A percentile compares a stretch with the other conserved stretches of the same genome.
These are phyloP conservation scores for Aquilaria yunnanensis DNA, from an alignment of 345 rosid genomes.

Conservation along the genomic window DNA sequence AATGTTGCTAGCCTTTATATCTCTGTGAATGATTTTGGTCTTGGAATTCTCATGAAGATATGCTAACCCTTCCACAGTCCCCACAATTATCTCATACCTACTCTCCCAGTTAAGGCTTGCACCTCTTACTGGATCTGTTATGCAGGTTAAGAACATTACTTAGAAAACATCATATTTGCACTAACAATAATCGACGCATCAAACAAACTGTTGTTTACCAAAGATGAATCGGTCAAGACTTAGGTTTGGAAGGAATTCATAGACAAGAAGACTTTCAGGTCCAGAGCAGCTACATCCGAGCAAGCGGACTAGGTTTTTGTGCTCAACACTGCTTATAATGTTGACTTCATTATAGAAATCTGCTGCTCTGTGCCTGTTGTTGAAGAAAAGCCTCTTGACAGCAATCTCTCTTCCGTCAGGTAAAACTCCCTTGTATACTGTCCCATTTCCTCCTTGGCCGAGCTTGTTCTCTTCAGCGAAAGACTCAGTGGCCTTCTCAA, in stretches of 20 bases:
- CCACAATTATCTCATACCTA: constrained; percentile 54
- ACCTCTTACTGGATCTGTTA: constrained; percentile 59
- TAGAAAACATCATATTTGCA: neutral
- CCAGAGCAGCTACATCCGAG: constrained; percentile 92
- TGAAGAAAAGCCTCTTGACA: constrained; percentile 84
- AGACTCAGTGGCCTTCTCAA: constrained; percentile 81
- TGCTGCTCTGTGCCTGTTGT: constrained; percentile 82
- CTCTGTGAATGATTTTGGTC: constrained; percentile 78
- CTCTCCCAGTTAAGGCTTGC: constrained; percentile 63
- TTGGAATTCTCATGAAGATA: constrained; percentile 73
- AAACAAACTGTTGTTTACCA: constrained; percentile 27
- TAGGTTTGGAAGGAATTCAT: constrained; percentile 73
- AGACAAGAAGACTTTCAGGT: constrained; percentile 93
- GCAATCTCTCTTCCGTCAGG: constrained; percentile 90
- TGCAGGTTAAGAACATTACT: neutral
- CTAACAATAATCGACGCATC: neutral
- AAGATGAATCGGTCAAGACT: constrained; percentile 84
- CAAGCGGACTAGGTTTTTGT: constrained; percentile 84
- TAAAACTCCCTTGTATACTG: constrained; percentile 93
- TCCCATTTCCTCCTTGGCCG: constrained; percentile 96
- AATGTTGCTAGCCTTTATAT: constrained; percentile 86
- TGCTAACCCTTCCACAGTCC: constrained; percentile 83
- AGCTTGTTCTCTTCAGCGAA: constrained; percentile 68
- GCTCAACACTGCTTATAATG: constrained; percentile 82
- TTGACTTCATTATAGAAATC: constrained; percentile 94